These are phyloP conservation scores for Mucor mucedo DNA, from an alignment of 371 early-diverging fungal species.

Conservation along the genomic window DNA sequence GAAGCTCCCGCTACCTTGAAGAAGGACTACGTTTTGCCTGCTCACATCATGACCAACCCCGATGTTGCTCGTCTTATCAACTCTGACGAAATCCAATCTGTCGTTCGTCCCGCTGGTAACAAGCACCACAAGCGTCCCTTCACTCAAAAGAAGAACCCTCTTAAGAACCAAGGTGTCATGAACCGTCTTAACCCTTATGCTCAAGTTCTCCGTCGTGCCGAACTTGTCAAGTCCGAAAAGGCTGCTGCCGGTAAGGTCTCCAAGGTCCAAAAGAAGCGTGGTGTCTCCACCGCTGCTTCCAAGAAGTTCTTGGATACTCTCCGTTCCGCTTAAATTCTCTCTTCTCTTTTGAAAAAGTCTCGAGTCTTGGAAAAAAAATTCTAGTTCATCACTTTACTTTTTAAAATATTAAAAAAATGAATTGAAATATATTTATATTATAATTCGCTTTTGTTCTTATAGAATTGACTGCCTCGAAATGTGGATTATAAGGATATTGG, in stretches of 20 bases:
- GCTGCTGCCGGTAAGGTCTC: slow-evolving; percentile 67
- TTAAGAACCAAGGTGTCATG: slow-evolving; percentile 92
- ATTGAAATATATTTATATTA: slow-evolving; percentile 4
- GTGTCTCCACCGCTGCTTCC: slow-evolving; percentile 51
- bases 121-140: slow-evolving; percentile 85
- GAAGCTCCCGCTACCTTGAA: slow-evolving; percentile 84
- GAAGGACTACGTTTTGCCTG: slow-evolving; percentile 94
- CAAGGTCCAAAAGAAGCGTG: slow-evolving; percentile 61
- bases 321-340: slow-evolving; percentile 59
- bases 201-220: slow-evolving; percentile 84
- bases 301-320: slow-evolving; percentile 70
- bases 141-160: slow-evolving; percentile 98
- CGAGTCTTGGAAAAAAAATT: not conserved
- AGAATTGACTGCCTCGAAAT: too few relatives aligned
- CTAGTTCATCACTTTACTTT: not conserved
- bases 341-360: not conserved
- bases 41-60: slow-evolving; percentile 89
- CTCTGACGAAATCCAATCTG: slow-evolving; percentile 97
- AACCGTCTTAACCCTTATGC: slow-evolving; percentile 98
- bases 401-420: not conserved
- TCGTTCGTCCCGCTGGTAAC: slow-evolving; percentile 87
- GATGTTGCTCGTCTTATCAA: slow-evolving; percentile 97
- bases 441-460: not conserved
- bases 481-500: too few relatives aligned
- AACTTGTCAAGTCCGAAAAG: slow-evolving; percentile 73